phyloP scores from a whole-genome alignment of 1,139 yeast genomes.

The Magnusiomyces magnusii region DNA sequence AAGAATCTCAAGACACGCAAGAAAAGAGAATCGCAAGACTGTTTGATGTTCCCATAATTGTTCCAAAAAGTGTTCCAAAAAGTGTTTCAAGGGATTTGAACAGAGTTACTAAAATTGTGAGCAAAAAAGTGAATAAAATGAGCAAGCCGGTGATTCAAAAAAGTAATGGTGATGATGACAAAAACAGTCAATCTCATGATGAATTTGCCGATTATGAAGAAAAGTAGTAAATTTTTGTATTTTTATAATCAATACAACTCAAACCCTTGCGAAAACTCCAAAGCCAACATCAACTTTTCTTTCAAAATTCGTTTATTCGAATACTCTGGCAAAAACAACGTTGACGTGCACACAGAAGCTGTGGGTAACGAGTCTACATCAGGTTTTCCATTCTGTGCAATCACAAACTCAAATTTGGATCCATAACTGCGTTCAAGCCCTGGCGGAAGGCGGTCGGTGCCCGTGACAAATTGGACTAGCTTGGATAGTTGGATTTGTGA shows the following conservation, averaged over 20 bases:
- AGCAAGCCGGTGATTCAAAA: no score
- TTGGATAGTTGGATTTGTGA: slow-evolving; percentile 17
- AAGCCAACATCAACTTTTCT: slow-evolving; percentile 21
- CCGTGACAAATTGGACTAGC: slow-evolving; percentile 29
- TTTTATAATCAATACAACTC: slow-evolving; percentile 21
- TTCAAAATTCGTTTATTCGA: slow-evolving; percentile 16
- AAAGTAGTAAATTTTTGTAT: neutral
- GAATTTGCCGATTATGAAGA: neutral
- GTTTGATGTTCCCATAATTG: no score
- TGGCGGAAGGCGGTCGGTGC: slow-evolving; percentile 25
- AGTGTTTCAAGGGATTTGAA: no score
- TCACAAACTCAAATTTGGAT: slow-evolving; percentile 18
- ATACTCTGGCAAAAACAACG: slow-evolving; percentile 26
- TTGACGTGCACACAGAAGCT: slow-evolving; percentile 27
- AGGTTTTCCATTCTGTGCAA: slow-evolving; percentile 21
- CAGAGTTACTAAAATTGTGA: no score
- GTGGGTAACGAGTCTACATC: slow-evolving; percentile 23
- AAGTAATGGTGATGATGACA: neutral
- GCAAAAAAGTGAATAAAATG: no score
- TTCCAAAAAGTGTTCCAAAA: no score
- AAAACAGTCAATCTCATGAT: neutral
- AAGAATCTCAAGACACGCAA: no score
- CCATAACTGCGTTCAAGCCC: slow-evolving; percentile 18
- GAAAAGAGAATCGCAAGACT: no score
- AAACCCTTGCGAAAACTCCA: slow-evolving; percentile 28